Evolutionary conservation across 1,284 basidiomycete genomes (phyloP), one percentile per base, ranked within the genome.

Genomic region (Inonotus obliquus): DNA sequence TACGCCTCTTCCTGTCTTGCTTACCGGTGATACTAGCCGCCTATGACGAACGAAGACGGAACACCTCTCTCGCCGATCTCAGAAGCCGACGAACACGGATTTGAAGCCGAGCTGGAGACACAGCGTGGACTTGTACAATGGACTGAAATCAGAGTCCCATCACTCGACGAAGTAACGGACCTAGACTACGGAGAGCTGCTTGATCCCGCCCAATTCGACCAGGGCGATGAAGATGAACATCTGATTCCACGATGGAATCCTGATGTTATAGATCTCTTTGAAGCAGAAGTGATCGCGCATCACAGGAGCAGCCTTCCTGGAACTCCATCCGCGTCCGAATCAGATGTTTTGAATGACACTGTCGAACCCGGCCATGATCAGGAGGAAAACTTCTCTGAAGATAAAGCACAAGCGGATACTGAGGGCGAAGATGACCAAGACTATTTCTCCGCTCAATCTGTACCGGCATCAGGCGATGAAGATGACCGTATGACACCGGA

Each of bases 51-150:
- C 21, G 29, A 29, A 4, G 47, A 52, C 9, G 57, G 57, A 13
- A 59, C 47, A 21, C 57, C 57, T n/a, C 47, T 59, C 4, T 59
- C 57, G 23, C 45, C 57, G 10, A 59, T 59, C 35, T 25, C 21
- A 10, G 57, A 59, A 39, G 57, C 19, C 17, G 52, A 54, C 10
- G 52, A 54, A 23, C 52, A 54, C 10, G 52, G n/a, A 23, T 29
- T 32, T 19, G 54, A 44, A 44, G 41, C 7, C 13, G 41, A n/a
- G n/a, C 41, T 21, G 17, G 41, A 44, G 17, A n/a, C 19, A n/a
- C 41, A 39, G 35, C 41, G 21, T 13, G 54, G 41, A 14, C 19
- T 56, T 37, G 37, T n/a, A 35, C 32, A 23, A 21, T 23, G 13
- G 47, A 2, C 25, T 11, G 25, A 21, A 2, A 14, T 7, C 21